A percentile compares a stretch with the other conserved stretches of the same genome.
phyloP scores from a whole-genome alignment of 331 rosid genomes.

The Rhamnella rubrinervis region DNA sequence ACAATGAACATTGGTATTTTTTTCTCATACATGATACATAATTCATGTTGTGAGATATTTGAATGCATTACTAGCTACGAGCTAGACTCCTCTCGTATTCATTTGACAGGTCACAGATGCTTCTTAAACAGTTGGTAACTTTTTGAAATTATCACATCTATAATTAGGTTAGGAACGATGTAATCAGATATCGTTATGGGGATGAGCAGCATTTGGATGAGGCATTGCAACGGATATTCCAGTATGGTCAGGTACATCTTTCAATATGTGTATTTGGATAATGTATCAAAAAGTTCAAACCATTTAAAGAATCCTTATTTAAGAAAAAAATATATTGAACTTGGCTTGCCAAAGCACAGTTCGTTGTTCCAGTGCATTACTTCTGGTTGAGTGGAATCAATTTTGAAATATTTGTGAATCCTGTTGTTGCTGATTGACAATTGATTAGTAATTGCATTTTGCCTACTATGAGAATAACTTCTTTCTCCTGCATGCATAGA shows the following conservation, averaged over 20 bases:
- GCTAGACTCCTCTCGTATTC: neutral
- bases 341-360: neutral
- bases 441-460: too few relatives aligned
- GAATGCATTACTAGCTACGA: neutral
- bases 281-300: neutral
- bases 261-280: neutral
- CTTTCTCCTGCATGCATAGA: too few relatives aligned
- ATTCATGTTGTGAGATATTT: neutral
- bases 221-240: slow-evolving; percentile 90
- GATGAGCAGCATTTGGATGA: slow-evolving; percentile 99
- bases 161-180: slow-evolving; percentile 84
- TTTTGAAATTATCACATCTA: neutral
- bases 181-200: slow-evolving; percentile 86
- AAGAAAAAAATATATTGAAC: neutral
- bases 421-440: too few relatives aligned
- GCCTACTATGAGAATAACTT: too few relatives aligned
- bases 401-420: too few relatives aligned
- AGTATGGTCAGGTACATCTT: slow-evolving; percentile 77
- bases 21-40: too few relatives aligned
- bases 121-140: too few relatives aligned
- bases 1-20: neutral
- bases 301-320: neutral
- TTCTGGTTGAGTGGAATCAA: too few relatives aligned
- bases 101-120: too few relatives aligned
- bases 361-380: too few relatives aligned